A percentile compares a stretch with the other conserved stretches of the same genome.
Conservation (phyloP, 495 filamentous ascomycete species). For the Sporormia fimetaria region DNA sequence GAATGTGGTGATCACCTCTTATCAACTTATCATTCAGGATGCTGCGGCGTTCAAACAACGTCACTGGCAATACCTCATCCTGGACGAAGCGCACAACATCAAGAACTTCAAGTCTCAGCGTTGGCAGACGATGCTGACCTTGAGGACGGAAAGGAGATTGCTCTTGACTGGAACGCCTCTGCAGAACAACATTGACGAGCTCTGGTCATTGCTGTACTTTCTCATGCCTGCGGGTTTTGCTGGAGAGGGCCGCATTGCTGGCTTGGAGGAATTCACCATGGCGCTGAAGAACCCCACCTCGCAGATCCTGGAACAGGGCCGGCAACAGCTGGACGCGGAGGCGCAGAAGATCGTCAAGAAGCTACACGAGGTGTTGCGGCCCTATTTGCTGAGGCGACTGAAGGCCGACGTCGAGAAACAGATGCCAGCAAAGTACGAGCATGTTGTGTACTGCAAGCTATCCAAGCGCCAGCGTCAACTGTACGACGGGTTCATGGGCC, state of each 20-base stretch:
- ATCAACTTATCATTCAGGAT: slow-evolving; percentile 90
- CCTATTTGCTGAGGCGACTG: slow-evolving; percentile 80
- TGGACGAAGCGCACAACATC: slow-evolving; percentile 99
- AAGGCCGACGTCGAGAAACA: slow-evolving; percentile 99
- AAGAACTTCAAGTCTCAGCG: slow-evolving; percentile 97
- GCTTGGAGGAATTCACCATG: slow-evolving; percentile 80
- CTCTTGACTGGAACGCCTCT: slow-evolving; percentile 91
- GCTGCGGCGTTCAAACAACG: slow-evolving; percentile 83
- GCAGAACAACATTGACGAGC: slow-evolving; percentile 91
- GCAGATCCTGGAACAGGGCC: slow-evolving; percentile 88
- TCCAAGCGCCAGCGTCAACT: slow-evolving; percentile 90
- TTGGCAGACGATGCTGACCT: slow-evolving; percentile 88
- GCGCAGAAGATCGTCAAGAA: slow-evolving; percentile 78
- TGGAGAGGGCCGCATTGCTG: slow-evolving; percentile 77
- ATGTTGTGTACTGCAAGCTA: slow-evolving; percentile 86
- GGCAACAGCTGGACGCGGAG: slow-evolving; percentile 87
- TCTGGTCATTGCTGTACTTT: slow-evolving; percentile 97
- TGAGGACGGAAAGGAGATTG: slow-evolving; percentile 76
- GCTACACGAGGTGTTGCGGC: slow-evolving; percentile 84
- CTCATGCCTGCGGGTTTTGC: slow-evolving; percentile 74
- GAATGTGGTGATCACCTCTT: slow-evolving; percentile 96
- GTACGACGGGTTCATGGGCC: slow-evolving; percentile 95
- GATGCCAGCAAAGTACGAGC: slow-evolving; percentile 96
- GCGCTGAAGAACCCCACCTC: slow-evolving; percentile 89
- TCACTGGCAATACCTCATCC: slow-evolving; percentile 96